Evolutionary conservation across 768 basidiomycete genomes (phyloP).

Genomic region (Phaeotremella fagi): DNA sequence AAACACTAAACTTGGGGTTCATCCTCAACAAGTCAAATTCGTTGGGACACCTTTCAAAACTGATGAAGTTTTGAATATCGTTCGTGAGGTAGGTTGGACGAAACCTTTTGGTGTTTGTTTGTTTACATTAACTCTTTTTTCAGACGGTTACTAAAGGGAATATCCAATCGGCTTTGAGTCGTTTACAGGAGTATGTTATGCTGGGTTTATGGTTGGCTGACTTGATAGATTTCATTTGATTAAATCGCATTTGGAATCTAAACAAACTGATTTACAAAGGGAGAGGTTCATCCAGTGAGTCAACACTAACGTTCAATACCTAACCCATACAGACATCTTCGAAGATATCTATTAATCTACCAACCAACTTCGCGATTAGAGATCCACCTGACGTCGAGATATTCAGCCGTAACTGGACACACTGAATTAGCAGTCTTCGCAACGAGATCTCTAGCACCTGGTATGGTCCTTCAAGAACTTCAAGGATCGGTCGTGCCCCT

Average conservation of each 20-base stretch:
- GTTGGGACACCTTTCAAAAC: constrained; percentile 39
- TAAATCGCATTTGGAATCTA: constrained; percentile 26
- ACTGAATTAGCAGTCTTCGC: constrained; percentile 43
- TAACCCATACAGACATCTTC: constrained; percentile 32
- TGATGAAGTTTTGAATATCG: constrained; percentile 36
- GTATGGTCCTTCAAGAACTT: constrained; percentile 30
- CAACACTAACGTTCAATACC: not conserved
- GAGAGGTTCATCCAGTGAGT: constrained; percentile 38
- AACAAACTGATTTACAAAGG: constrained; percentile 24
- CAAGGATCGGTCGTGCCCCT: constrained; percentile 42
- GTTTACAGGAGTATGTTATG: constrained; percentile 37
- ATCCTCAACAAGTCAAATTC: constrained; percentile 44
- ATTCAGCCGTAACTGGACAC: constrained; percentile 37
- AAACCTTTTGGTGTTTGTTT: not conserved
- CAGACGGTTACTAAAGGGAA: constrained; percentile 35
- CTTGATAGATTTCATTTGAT: constrained; percentile 31
- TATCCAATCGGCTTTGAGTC: constrained; percentile 17
- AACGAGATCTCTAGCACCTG: constrained; percentile 25
- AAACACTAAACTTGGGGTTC: constrained; percentile 42
- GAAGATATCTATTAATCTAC: constrained; percentile 37
- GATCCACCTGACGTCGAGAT: constrained; percentile 40
- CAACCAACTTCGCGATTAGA: constrained; percentile 41
- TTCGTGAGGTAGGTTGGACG: constrained; percentile 40
- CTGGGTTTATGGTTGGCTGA: not conserved
- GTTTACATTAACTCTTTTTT: not conserved